Evolutionary conservation across 208 protist genomes (phyloP), one percentile per base, ranked within the genome.

Genomic region (Novymonas esmeraldas): DNA sequence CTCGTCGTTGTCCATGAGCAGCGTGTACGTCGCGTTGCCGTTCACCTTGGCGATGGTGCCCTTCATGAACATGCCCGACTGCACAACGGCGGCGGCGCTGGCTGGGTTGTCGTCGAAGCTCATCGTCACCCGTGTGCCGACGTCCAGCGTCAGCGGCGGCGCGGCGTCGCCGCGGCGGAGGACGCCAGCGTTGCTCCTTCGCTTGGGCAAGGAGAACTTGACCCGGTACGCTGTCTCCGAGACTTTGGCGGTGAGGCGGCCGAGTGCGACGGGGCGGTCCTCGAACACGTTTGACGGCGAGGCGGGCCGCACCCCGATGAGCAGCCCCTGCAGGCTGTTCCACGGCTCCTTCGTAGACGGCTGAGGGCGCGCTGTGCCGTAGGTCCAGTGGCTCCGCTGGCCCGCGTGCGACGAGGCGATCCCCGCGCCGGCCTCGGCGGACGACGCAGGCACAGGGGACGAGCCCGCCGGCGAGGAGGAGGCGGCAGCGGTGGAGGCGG

Each of bases 41-140:
- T 90, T 88, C 24, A 92, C 89, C 49, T 82, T 83, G 1, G 80
- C 85, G 45, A 95, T 79, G 4, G 90, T 78, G 61, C 86, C 86
- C 6, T 64, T 81, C 71, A 86, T 83, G 46, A 77, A 78, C 63
- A 79, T 85, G 51, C 70, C 74, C 0, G 62, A 62, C 26, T 59
- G 59, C 51, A 49, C 52, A 1, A 64, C 56, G 0, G 52, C 56
- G 7, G 26, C 58, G 0, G 56, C 24, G 45, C 39, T 57, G 20
- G 33, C 50, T 13, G 45, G 44, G 20, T 76, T 22, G 18, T 73
- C 60, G 0, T 72, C 70, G 34, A 69, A 72, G 54, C 67, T 39
- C 13, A 82, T 41, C 44, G 64, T 77, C n/a, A 78, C 71, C 7
- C 76, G 76, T 41, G 64, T 82, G 38, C 76, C 76, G 7, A 82